Conservation (phyloP, 129 eudicot species). For the Artemisia annua region DNA sequence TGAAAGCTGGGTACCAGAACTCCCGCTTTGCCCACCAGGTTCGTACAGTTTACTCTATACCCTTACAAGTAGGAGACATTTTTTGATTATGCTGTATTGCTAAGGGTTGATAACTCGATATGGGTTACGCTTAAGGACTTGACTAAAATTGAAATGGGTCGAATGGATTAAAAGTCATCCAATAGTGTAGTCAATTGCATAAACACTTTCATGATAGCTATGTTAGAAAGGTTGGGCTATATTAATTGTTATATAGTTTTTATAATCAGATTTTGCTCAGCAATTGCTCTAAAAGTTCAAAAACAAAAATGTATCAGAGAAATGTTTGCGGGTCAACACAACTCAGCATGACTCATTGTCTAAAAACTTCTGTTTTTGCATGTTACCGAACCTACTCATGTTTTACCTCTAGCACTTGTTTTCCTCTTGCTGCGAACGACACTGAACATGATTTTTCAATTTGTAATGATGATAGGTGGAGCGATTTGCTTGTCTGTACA, state of each 20-base stretch:
- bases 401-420: not conserved
- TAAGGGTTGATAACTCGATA: no score
- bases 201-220: not conserved
- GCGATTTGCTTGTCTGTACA: constrained; percentile 91
- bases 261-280: not conserved
- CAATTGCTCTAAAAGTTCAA: not conserved
- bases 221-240: not conserved
- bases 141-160: not conserved
- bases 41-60: not conserved
- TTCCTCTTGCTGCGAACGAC: not conserved
- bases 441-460: not conserved
- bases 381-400: not conserved
- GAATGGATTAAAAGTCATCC: not conserved
- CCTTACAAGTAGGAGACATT: not conserved
- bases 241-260: not conserved
- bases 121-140: no score
- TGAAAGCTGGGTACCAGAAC: constrained; percentile 96
- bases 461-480: constrained; percentile 63
- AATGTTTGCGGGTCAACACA: not conserved
- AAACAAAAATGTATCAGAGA: not conserved
- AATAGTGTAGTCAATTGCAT: not conserved
- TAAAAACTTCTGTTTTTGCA: not conserved
- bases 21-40: constrained; percentile 99
- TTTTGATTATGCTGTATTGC: no score
- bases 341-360: not conserved